A percentile compares a stretch with the other conserved stretches of the same genome.
phyloP scores from a whole-genome alignment of 306 rosid genomes.

The Cucumis sativus region Cucumber_9930_V3 NC_026658.2:3773001-3773500 shows the following conservation, averaged over 20 bases:
- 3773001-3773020: conserved; percentile 83
- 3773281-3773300: conserved; percentile 11
- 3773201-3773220: conserved; percentile 64
- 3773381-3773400: neutral
- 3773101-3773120: neutral
- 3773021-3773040: conserved; percentile 88
- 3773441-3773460: neutral
- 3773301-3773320: conserved; percentile 1
- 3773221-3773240: conserved; percentile 71
- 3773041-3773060: conserved; percentile 40
- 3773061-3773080: neutral
- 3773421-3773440: neutral
- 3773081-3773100: neutral
- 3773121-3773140: neutral
- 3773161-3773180: conserved; percentile 84
- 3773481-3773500: neutral
- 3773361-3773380: neutral
- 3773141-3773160: neutral
- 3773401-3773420: neutral
- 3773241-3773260: conserved; percentile 78
- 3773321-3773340: neutral
- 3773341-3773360: neutral
- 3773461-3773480: neutral
- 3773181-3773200: conserved; percentile 71
- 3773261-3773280: conserved; percentile 85